These are phyloP conservation scores for Gardenia jasminoides DNA, from an alignment of 257 asterid genomes.

Conservation along the genomic window DNA sequence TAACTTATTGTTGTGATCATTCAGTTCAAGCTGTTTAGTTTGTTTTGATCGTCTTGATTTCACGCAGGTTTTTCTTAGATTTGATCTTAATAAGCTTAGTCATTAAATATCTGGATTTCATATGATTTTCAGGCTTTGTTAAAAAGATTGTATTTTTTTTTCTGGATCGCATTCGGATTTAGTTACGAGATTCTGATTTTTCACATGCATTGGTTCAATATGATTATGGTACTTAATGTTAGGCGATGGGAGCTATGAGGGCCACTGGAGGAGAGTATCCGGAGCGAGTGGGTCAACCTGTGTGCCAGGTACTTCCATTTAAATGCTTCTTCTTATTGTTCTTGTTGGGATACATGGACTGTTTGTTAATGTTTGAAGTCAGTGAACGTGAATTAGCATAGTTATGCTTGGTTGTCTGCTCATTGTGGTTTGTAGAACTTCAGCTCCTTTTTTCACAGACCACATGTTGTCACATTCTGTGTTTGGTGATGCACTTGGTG, in stretches of 20 bases:
- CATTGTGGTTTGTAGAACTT: constrained; percentile 21
- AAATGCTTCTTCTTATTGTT: neutral
- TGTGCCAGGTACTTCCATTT: constrained; percentile 61
- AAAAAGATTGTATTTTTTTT: constrained; percentile 18
- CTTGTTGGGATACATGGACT: neutral
- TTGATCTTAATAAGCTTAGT: constrained; percentile 22
- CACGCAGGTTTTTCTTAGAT: constrained; percentile 21
- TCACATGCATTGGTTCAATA: constrained; percentile 29
- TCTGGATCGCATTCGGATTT: constrained; percentile 12
- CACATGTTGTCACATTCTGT: constrained; percentile 17
- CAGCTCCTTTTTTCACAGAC: constrained; percentile 15
- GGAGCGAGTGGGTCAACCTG: constrained; percentile 72
- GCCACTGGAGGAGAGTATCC: constrained; percentile 70
- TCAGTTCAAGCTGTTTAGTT: constrained; percentile 20
- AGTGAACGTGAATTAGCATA: constrained; percentile 8
- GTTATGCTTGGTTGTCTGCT: constrained; percentile 11
- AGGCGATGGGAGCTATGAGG: constrained; percentile 74
- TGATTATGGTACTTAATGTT: constrained; percentile 20
- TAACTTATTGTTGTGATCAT: constrained; percentile 37
- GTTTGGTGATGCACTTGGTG: constrained; percentile 5
- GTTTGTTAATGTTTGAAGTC: neutral
- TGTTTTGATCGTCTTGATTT: constrained; percentile 23
- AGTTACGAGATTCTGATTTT: constrained; percentile 11
- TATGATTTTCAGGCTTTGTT: neutral
- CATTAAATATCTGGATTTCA: constrained; percentile 11